Percentiles rank a stretch among this genome's conserved stretches.
Conservation (phyloP, 192 early-diverging fungal species). For the Chytriomyces sp. region DNA sequence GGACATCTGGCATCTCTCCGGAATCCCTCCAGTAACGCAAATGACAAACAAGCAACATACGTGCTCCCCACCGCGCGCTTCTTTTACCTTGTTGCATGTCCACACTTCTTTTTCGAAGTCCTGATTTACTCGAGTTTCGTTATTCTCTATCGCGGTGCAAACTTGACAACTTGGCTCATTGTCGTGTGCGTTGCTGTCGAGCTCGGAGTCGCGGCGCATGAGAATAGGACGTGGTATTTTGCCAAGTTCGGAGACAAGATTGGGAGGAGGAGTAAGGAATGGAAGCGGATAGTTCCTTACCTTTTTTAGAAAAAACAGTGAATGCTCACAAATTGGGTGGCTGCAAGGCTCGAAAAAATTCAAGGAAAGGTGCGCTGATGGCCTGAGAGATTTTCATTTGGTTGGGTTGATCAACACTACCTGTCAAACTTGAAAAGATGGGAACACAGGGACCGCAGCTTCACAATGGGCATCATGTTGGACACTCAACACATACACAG, state of each 20-base stretch:
- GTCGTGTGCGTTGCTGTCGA: constrained; percentile 67
- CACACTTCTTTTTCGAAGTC: constrained; percentile 43
- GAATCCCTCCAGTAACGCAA: not conserved
- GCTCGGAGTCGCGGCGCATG: constrained; percentile 61
- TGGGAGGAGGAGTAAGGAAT: not conserved
- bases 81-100: constrained; percentile 36
- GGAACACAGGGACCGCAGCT: too few relatives aligned
- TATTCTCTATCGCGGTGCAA: constrained; percentile 50
- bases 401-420: too few relatives aligned
- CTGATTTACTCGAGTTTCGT: constrained; percentile 40
- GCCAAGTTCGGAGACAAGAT: constrained; percentile 55
- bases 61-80: constrained; percentile 16
- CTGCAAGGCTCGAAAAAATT: too few relatives aligned
- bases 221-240: constrained; percentile 72
- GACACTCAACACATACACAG: too few relatives aligned
- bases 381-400: too few relatives aligned
- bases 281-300: not conserved
- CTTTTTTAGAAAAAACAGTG: not conserved
- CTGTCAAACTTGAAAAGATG: too few relatives aligned
- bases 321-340: too few relatives aligned
- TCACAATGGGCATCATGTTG: too few relatives aligned
- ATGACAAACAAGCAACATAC: constrained; percentile 18
- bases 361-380: too few relatives aligned
- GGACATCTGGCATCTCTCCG: constrained; percentile 19
- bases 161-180: constrained; percentile 39